Conservation (phyloP, 108 stramenopile genomes). For the Bacterosira constricta region DNA sequence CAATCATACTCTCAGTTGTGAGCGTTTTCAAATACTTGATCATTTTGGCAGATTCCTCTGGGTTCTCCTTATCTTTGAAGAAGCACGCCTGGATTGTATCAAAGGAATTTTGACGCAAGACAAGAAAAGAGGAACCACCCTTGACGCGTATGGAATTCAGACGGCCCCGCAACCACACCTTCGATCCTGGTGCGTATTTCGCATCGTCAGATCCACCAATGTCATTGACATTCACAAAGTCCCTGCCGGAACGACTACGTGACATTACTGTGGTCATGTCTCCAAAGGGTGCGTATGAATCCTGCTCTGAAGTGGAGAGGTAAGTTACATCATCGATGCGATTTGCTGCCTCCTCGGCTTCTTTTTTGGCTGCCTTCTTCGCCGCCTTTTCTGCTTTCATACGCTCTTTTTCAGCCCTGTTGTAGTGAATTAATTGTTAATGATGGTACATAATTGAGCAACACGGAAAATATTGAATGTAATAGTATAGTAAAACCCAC, state of each 20-base stretch:
- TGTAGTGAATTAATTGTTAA: background rate
- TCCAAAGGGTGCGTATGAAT: slow-evolving; percentile 69
- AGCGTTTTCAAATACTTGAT: slow-evolving; percentile 91
- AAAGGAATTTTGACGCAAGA: slow-evolving; percentile 89
- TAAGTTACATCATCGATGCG: slow-evolving; percentile 76
- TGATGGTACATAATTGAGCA: background rate
- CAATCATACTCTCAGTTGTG: slow-evolving; percentile 90
- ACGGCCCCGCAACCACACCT: slow-evolving; percentile 92
- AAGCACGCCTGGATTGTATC: slow-evolving; percentile 93
- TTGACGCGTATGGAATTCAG: slow-evolving; percentile 93
- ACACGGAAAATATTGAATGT: background rate
- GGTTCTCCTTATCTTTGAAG: slow-evolving; percentile 95
- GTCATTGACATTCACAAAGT: slow-evolving; percentile 62
- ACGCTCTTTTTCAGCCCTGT: slow-evolving; percentile 85
- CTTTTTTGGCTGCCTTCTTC: slow-evolving; percentile 70
- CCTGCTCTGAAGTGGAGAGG: slow-evolving; percentile 68
- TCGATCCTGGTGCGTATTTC: slow-evolving; percentile 60
- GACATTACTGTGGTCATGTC: slow-evolving; percentile 80
- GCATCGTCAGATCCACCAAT: slow-evolving; percentile 46
- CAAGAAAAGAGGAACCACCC: slow-evolving; percentile 96
- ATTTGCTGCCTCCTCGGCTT: slow-evolving; percentile 66
- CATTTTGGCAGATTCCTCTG: slow-evolving; percentile 85
- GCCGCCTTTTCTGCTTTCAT: slow-evolving; percentile 83
- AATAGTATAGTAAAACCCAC: background rate
- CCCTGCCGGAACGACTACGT: slow-evolving; percentile 70